phyloP scores from a whole-genome alignment of 2,329 filamentous ascomycete genomes.

The Simplicillium sp. region DNA sequence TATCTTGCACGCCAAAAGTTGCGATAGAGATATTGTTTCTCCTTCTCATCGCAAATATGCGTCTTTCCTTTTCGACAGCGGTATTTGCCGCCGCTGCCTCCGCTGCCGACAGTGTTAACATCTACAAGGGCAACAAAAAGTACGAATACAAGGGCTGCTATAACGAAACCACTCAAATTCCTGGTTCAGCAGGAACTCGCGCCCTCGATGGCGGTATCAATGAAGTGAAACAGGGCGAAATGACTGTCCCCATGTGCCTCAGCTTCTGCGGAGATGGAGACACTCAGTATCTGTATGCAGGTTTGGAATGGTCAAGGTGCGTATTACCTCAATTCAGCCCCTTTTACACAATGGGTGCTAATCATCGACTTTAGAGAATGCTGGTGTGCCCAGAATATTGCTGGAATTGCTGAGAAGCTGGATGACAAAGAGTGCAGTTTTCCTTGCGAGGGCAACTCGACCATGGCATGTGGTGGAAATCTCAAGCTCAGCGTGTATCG shows the following conservation, averaged over 20 bases:
- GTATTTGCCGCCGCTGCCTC: background rate
- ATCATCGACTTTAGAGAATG: slow-evolving; percentile 35
- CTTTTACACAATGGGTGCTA: background rate
- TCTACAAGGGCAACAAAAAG: slow-evolving; percentile 23
- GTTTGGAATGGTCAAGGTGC: slow-evolving; percentile 42
- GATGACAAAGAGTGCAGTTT: slow-evolving; percentile 38
- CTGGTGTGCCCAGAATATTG: slow-evolving; percentile 46
- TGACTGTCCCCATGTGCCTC: slow-evolving; percentile 44
- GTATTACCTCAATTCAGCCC: slow-evolving; percentile 7
- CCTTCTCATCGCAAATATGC: background rate
- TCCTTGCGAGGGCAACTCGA: slow-evolving; percentile 42
- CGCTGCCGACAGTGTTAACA: slow-evolving; percentile 9
- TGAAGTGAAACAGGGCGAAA: slow-evolving; percentile 28
- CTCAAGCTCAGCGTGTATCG: slow-evolving; percentile 38
- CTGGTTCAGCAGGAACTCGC: slow-evolving; percentile 30
- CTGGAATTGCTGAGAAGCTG: slow-evolving; percentile 33
- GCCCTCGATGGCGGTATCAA: slow-evolving; percentile 35
- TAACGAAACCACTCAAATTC: slow-evolving; percentile 43
- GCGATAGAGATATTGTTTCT: background rate
- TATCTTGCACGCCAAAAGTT: background rate
- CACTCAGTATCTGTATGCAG: slow-evolving; percentile 37
- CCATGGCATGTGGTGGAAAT: slow-evolving; percentile 43
- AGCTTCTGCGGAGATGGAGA: slow-evolving; percentile 34
- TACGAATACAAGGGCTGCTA: slow-evolving; percentile 49
- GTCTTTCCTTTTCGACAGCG: background rate